Evolutionary conservation across 2,329 filamentous ascomycete species (phyloP).

Genomic region (Cadophora sp.): DNA sequence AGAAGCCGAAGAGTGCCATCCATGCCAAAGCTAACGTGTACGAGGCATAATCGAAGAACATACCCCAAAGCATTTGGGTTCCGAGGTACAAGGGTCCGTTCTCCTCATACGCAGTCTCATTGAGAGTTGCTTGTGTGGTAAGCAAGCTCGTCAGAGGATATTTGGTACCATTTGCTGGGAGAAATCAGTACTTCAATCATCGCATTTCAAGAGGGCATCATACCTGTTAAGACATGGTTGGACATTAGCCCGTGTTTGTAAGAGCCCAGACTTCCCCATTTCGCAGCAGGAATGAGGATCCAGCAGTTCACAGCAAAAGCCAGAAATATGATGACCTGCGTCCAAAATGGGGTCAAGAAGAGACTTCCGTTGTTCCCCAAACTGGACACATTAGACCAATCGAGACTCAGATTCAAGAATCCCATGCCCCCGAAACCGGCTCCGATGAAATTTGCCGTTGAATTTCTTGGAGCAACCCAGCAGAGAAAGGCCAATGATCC

Average conservation of each 20-base stretch:
- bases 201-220: constrained; percentile 32
- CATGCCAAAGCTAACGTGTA: constrained; percentile 64
- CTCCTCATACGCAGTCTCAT: constrained; percentile 52
- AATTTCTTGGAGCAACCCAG: constrained; percentile 67
- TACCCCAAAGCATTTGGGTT: constrained; percentile 61
- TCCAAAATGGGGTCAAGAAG: constrained; percentile 64
- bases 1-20: constrained; percentile 62
- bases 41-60: constrained; percentile 67
- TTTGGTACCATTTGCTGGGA: constrained; percentile 42
- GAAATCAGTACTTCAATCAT: constrained; percentile 12
- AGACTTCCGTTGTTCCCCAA: constrained; percentile 50
- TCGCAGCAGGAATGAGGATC: constrained; percentile 63
- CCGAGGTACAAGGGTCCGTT: constrained; percentile 63
- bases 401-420: constrained; percentile 63
- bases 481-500: constrained; percentile 66
- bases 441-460: constrained; percentile 66
- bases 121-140: constrained; percentile 43
- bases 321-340: constrained; percentile 60
- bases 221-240: constrained; percentile 58
- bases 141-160: constrained; percentile 47
- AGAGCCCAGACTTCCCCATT: constrained; percentile 60
- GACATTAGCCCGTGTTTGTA: constrained; percentile 64
- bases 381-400: constrained; percentile 67
- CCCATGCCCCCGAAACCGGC: constrained; percentile 68
- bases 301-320: constrained; percentile 63